Percentiles rank a stretch among this genome's conserved stretches.
These are phyloP conservation scores for Globisporangium orthogonon DNA, from an alignment of 352 stramenopile species.

Conservation along the genomic window DNA sequence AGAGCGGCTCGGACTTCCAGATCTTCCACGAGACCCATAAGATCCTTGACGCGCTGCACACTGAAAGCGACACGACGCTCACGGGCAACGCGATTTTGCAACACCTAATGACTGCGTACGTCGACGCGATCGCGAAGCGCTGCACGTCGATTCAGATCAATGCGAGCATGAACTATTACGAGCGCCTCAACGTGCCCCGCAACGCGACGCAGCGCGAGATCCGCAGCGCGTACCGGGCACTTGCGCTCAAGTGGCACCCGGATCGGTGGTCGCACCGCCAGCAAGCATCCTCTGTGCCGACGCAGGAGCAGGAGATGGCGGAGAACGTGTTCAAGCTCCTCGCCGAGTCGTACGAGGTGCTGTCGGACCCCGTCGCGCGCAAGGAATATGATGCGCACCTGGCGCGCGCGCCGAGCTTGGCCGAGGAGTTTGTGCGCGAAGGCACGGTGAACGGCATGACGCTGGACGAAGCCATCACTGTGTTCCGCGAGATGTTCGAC, in stretches of 20 bases:
- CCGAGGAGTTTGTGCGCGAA: conserved; percentile 70
- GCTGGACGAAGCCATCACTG: conserved; percentile 75
- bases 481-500: conserved; percentile 75
- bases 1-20: conserved; percentile 39
- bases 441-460: conserved; percentile 81
- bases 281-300: conserved; percentile 4
- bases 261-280: conserved; percentile 57
- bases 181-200: conserved; percentile 58
- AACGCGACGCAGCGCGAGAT: conserved; percentile 67
- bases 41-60: conserved; percentile 35
- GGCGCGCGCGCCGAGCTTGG: conserved; percentile 33
- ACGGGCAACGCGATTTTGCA: conserved; percentile 75
- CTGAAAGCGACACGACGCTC: conserved; percentile 48
- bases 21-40: conserved; percentile 34
- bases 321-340: conserved; percentile 82
- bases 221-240: conserved; percentile 60
- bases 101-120: conserved; percentile 82
- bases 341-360: conserved; percentile 77
- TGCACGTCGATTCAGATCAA: conserved; percentile 80
- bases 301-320: conserved; percentile 58
- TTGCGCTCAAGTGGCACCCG: conserved; percentile 85
- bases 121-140: conserved; percentile 56
- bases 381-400: conserved; percentile 64
- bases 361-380: conserved; percentile 56
- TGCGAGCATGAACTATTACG: conserved; percentile 80